These are phyloP conservation scores for Sporothrix variecibatus DNA, from an alignment of 2,329 filamentous ascomycete genomes.

Conservation along the genomic window DNA sequence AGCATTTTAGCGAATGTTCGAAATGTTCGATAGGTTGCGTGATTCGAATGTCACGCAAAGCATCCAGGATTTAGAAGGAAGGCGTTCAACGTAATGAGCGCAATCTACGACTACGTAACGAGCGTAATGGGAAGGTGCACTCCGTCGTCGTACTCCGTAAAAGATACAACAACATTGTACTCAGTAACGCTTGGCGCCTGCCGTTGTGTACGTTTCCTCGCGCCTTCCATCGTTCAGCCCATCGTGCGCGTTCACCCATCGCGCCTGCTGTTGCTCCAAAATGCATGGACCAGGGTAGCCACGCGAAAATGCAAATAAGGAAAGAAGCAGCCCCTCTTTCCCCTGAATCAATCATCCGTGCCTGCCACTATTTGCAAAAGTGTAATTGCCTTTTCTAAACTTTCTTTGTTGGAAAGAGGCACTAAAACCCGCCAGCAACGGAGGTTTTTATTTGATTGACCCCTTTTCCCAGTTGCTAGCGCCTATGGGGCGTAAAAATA, in stretches of 20 bases:
- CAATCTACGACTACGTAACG: neutral
- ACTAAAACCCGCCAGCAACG: neutral
- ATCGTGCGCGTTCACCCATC: neutral
- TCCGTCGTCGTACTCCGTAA: neutral
- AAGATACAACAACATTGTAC: neutral
- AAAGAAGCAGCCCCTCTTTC: neutral
- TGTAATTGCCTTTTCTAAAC: neutral
- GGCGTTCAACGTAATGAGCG: neutral
- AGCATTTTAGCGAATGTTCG: neutral
- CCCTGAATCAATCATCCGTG: neutral
- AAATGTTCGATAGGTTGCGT: conserved; percentile 16
- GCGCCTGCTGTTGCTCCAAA: neutral
- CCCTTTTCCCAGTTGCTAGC: neutral
- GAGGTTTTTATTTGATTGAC: neutral
- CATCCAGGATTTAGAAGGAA: neutral
- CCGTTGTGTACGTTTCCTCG: neutral
- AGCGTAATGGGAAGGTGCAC: neutral
- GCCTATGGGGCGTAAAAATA: neutral
- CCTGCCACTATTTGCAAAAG: neutral
- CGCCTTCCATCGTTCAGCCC: neutral
- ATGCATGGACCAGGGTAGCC: conserved; percentile 1
- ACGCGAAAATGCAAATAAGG: conserved; percentile 9
- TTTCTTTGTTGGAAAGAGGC: neutral
- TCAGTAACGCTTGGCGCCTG: neutral
- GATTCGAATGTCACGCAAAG: neutral